Base-by-base conservation (phyloP, 257 asterid species). In the Paraleonurus japonicus region DNA sequence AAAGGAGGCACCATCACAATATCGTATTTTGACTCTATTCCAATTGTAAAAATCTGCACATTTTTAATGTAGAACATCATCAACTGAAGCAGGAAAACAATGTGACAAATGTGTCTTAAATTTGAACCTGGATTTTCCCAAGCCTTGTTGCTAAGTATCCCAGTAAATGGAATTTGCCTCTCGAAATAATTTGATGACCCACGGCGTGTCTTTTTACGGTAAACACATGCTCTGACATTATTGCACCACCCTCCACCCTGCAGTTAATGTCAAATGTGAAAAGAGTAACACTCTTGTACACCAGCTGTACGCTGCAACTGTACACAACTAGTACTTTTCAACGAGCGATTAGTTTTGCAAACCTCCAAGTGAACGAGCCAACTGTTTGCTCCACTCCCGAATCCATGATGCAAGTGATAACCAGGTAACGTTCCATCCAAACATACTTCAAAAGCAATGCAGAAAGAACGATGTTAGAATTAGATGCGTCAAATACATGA, bases 241-340 rank as follows among this genome's bases (percentile, higher is more conserved):
- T 89, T 89, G 77, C 98, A 92, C 98, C 98, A 92, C 26, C 98
- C 98, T 75, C 98, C 98, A 12, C 98, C 98, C 98, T 92, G 88
- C 64, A 77, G 70, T 41, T 32, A 69, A 61, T 68, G 9, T 15
- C 75, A 64, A 53, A 64, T 24, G 12, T 9, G 41, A 26, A 57
- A 67, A 41, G 15, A 2, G 16, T 11, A 41, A 41, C 13, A 10
- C 48, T 41, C 2, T 0, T 11, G 15, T 41, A 8, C 37, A 30
- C 33, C 33, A 53, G 23, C 9, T 39, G 47, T n/a, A n/a, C n/a
- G n/a, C n/a, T n/a, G n/a, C n/a, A n/a, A n/a, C n/a, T n/a, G n/a
- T n/a, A 41, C 12, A 45, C 51, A 45, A 45, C 17, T 45, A 45
- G 9, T 35, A 33, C 10, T 12, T 43, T 43, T 15, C 37, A 16